Conservation (phyloP, 306 rosid species). For the Corylus americana region DNA sequence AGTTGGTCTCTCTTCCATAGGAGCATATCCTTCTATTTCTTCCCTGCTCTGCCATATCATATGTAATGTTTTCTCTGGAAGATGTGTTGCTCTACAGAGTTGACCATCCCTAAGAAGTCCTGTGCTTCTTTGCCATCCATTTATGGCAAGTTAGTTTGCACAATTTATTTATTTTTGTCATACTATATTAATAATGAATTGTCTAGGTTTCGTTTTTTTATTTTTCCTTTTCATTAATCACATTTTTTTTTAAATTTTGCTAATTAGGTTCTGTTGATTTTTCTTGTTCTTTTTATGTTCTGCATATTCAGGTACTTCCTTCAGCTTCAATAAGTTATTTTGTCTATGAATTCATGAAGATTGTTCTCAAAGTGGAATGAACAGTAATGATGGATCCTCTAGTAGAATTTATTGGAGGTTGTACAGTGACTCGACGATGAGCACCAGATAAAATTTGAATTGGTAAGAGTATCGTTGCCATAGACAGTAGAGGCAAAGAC, state of each 20-base stretch:
- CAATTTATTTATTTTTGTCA: conserved; percentile 10
- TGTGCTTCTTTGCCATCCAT: conserved; percentile 7
- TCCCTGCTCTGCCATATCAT: not conserved
- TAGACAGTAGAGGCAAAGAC: not conserved
- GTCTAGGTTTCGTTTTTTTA: not conserved
- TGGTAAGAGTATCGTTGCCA: conserved; percentile 27
- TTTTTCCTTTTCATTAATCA: conserved; percentile 9
- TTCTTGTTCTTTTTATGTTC: conserved; percentile 11
- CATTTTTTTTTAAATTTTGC: conserved; percentile 19
- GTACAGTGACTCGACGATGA: conserved; percentile 14
- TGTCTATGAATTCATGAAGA: conserved; percentile 95
- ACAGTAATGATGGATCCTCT: conserved; percentile 23
- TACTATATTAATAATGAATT: not conserved
- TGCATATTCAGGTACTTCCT: conserved; percentile 81
- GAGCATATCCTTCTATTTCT: not conserved
- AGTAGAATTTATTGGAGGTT: conserved; percentile 28
- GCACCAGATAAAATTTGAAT: conserved; percentile 9
- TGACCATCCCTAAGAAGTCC: not conserved
- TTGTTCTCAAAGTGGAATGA: conserved; percentile 90
- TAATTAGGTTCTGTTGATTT: conserved; percentile 7
- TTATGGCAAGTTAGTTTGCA: not conserved
- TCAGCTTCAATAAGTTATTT: conserved; percentile 92
- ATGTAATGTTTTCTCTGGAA: not conserved
- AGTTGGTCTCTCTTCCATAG: conserved; percentile 11
- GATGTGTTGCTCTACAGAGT: not conserved